These are phyloP conservation scores for Medakamo hakoo DNA, from an alignment of 139 green algal genomes.

Conservation along the genomic window DNA sequence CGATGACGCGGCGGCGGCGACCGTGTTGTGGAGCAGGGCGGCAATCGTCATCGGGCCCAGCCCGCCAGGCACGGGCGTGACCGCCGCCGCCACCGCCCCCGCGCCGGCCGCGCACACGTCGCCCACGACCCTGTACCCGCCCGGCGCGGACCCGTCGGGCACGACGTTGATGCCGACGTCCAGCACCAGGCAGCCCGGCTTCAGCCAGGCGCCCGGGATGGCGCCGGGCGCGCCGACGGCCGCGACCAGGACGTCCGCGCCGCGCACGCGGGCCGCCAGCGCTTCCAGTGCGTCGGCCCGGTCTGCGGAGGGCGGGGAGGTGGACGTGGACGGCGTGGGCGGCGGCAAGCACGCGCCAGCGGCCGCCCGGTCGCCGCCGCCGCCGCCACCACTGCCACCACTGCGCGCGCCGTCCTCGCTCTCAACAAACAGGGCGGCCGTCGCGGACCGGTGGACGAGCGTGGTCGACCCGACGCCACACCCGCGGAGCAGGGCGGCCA, in stretches of 20 bases:
- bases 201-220: conserved; percentile 70
- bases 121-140: conserved; percentile 58
- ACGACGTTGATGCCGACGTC: conserved; percentile 93
- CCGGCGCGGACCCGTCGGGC: background rate
- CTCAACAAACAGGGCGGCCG: conserved; percentile 17
- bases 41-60: conserved; percentile 98
- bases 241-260: conserved; percentile 62
- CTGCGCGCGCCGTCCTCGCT: background rate
- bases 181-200: conserved; percentile 78
- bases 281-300: conserved; percentile 3
- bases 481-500: conserved; percentile 76
- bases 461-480: conserved; percentile 51
- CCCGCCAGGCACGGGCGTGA: conserved; percentile 90
- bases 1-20: too few relatives aligned
- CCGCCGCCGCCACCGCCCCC: conserved; percentile 37
- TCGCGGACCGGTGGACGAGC: conserved; percentile 40
- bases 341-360: background rate
- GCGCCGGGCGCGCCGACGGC: conserved; percentile 45
- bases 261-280: conserved; percentile 23
- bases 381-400: too few relatives aligned
- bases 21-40: conserved; percentile 72
- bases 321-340: background rate
- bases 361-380: background rate
- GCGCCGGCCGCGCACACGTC: conserved; percentile 62
- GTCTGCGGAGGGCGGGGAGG: background rate